Conservation (phyloP, 495 filamentous ascomycete species). For the Pseudotulostoma volvatum region DNA sequence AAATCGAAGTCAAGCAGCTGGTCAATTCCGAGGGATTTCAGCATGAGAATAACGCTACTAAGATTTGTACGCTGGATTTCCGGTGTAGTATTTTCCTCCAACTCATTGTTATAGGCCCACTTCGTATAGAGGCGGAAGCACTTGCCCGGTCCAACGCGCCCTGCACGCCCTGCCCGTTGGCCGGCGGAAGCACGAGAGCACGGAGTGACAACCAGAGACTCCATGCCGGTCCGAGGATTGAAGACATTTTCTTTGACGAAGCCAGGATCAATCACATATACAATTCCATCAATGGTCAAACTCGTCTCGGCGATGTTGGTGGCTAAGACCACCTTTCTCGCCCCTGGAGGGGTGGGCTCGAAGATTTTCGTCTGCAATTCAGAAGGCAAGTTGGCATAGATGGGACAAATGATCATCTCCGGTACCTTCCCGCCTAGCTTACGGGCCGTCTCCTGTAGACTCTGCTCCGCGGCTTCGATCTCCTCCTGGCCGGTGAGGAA, state of each 20-base stretch:
- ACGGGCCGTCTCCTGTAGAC: conserved; percentile 60
- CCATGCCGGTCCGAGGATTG: conserved; percentile 84
- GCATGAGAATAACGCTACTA: conserved; percentile 63
- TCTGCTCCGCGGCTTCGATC: conserved; percentile 70
- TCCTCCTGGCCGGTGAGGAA: conserved; percentile 86
- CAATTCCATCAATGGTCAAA: conserved; percentile 79
- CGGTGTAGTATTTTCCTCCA: conserved; percentile 82
- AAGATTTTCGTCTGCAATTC: conserved; percentile 82
- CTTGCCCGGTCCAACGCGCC: conserved; percentile 84
- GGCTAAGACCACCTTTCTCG: conserved; percentile 72
- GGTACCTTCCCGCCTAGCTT: conserved; percentile 72
- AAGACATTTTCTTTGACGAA: conserved; percentile 95
- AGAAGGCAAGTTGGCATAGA: conserved; percentile 77
- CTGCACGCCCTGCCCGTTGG: conserved; percentile 81
- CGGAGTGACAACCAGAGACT: conserved; percentile 75
- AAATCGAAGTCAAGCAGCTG: conserved; percentile 92
- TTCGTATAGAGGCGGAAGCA: conserved; percentile 93
- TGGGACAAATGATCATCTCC: conserved; percentile 73
- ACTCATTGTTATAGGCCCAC: conserved; percentile 85
- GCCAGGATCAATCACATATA: conserved; percentile 82
- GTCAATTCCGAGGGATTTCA: conserved; percentile 88
- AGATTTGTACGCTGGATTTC: conserved; percentile 91
- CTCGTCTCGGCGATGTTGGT: conserved; percentile 87
- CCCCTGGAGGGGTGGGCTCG: conserved; percentile 65
- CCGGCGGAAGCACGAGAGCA: conserved; percentile 91